These are phyloP conservation scores for Simplicillium sp. DNA, from an alignment of 2,329 filamentous ascomycete genomes.

Conservation along the genomic window DNA sequence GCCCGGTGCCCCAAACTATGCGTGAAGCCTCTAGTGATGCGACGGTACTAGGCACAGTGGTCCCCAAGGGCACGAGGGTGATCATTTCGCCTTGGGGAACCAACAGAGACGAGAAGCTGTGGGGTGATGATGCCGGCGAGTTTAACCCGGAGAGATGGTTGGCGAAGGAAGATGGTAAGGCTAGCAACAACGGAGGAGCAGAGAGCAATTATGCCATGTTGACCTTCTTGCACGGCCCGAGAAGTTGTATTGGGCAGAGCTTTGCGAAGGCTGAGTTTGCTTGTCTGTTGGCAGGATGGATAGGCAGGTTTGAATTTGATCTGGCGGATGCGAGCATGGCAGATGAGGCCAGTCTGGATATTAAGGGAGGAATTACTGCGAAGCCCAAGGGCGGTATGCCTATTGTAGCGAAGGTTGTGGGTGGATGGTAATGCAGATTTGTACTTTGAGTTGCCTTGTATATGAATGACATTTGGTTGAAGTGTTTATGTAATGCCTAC, in stretches of 20 bases:
- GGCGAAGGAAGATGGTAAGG: slow-evolving; percentile 34
- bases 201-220: slow-evolving; percentile 61
- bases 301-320: slow-evolving; percentile 19
- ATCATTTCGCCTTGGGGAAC: slow-evolving; percentile 48
- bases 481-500: too few species aligned
- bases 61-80: slow-evolving; percentile 57
- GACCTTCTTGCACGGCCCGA: slow-evolving; percentile 75
- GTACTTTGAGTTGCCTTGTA: too few species aligned
- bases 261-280: slow-evolving; percentile 70
- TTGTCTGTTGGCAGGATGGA: slow-evolving; percentile 58
- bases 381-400: neutral
- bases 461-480: too few species aligned
- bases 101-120: slow-evolving; percentile 53
- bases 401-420: neutral
- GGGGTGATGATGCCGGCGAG: slow-evolving; percentile 55
- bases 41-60: slow-evolving; percentile 47
- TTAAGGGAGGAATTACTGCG: neutral
- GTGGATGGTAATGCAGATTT: neutral
- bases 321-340: neutral
- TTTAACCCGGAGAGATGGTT: slow-evolving; percentile 66
- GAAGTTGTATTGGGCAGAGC: slow-evolving; percentile 69
- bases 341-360: neutral
- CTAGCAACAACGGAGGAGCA: slow-evolving; percentile 56
- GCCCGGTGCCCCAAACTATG: slow-evolving; percentile 70
- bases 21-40: slow-evolving; percentile 65